Evolutionary conservation across 169 alveolate species (phyloP), one percentile per base, ranked within the genome.

Genomic region (Cryptosporidium bovis): DNA sequence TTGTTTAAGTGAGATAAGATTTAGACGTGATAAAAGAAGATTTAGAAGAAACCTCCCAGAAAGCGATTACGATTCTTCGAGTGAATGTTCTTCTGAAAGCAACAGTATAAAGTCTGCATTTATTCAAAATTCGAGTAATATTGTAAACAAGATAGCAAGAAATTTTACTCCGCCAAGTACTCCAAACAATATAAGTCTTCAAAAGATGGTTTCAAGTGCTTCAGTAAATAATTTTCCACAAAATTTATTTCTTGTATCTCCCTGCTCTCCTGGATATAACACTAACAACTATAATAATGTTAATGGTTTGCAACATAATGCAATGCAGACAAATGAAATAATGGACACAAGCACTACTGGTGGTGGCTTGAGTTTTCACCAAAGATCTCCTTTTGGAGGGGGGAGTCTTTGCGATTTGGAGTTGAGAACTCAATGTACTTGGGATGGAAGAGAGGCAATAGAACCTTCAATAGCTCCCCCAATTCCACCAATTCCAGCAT

Each of bases 381-480:
- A 66, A 20, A 77, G 33, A 27, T 77, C 87, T 1, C 87, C 87
- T 20, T 20, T 55, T 55, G 6, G 18, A 13, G 69, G 69, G 2
- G 67, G 67, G 33, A 24, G 24, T 60, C 51, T 15, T 46, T 65
- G 44, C 7, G 93, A 82, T 50, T 58, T 91, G 8, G 93, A 91
- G 65, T n/a, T 82, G 8, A 65, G 83, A 20, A 90, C 93, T 18
- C 90, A 92, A 24, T 92, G 93, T 36, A 91, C 93, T n/a, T 91
- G 93, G 93, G 93, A 91, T 18, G 93, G 93, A 31, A 82, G 71
- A 27, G 93, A 91, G 48, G 90, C 93, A 18, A 90, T 84, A 12
- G 93, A 91, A 31, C 93, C 93, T 5, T 71, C 93, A 12, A 56
- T 91, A 36, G 93, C 93, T 7, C 93, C 93, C 4, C 90, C 91